phyloP scores from a whole-genome alignment of 495 filamentous ascomycete genomes.

The Penicillium paradoxum region DNA sequence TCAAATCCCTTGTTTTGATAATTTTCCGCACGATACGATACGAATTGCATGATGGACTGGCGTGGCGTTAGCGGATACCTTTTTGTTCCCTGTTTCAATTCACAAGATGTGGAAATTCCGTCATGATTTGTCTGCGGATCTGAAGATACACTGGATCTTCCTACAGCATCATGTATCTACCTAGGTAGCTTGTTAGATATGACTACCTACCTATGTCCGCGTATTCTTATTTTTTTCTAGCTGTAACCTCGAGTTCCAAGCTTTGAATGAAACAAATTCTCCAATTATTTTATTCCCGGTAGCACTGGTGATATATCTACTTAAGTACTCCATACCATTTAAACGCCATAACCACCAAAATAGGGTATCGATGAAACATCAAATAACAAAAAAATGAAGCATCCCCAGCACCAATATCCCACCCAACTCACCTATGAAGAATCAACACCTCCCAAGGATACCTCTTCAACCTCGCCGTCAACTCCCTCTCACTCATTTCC shows the following conservation, averaged over 20 bases:
- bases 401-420: neutral
- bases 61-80: slow-evolving; percentile 18
- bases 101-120: neutral
- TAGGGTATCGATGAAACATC: slow-evolving; percentile 11
- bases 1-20: neutral
- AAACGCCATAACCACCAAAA: neutral
- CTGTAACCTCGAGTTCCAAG: neutral
- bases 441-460: slow-evolving; percentile 49
- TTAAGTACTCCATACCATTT: neutral
- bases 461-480: slow-evolving; percentile 47
- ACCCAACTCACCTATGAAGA: slow-evolving; percentile 48
- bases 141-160: neutral
- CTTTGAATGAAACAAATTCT: neutral
- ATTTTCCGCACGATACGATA: slow-evolving; percentile 13
- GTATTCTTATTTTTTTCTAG: neutral
- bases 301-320: neutral
- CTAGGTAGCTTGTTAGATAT: neutral
- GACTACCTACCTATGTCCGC: neutral
- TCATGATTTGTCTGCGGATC: neutral
- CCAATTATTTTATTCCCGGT: neutral
- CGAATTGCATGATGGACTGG: slow-evolving; percentile 19
- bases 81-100: slow-evolving; percentile 1
- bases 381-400: slow-evolving; percentile 2
- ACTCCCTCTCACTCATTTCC: slow-evolving; percentile 52
- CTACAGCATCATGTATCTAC: neutral